These are phyloP conservation scores for Paramecium primaurelia DNA, from an alignment of 73 alveolate genomes.

Conservation along the genomic window DNA sequence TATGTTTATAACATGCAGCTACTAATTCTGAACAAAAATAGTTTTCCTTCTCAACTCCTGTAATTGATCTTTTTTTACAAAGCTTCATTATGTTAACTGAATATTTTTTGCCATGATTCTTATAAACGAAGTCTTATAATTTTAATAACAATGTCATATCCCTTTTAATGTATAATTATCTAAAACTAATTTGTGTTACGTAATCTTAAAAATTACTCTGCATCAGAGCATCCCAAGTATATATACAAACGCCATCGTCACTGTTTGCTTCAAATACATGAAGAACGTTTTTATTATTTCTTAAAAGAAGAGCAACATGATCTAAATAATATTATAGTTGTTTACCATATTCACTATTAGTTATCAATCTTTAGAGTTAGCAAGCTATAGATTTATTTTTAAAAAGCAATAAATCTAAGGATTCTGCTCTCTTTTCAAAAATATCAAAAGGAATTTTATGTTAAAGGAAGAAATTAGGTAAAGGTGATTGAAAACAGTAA, in stretches of 20 bases:
- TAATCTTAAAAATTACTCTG: not conserved
- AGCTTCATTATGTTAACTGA: not conserved
- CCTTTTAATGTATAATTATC: conserved; percentile 45
- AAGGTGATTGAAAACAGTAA: not conserved
- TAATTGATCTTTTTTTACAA: not conserved
- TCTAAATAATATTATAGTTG: not conserved
- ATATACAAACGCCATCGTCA: conserved; percentile 58
- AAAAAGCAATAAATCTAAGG: conserved; percentile 57
- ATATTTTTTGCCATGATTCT: conserved; percentile 50
- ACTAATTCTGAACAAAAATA: conserved; percentile 62
- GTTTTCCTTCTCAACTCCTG: conserved; percentile 38
- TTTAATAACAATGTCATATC: not conserved
- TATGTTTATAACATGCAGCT: conserved; percentile 54
- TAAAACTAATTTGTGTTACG: conserved; percentile 27
- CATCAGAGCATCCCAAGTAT: conserved; percentile 50
- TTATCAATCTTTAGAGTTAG: conserved; percentile 41
- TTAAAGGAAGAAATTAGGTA: conserved; percentile 21
- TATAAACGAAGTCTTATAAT: conserved; percentile 37
- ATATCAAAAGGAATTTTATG: not conserved
- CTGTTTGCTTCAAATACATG: conserved; percentile 59
- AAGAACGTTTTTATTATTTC: conserved; percentile 42
- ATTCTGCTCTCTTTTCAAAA: conserved; percentile 43
- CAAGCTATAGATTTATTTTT: conserved; percentile 54
- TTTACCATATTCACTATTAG: conserved; percentile 55
- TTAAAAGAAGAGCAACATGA: conserved; percentile 59